phyloP scores from a whole-genome alignment of 805 yeast species.

The Pachysolen tannophilus region DNA sequence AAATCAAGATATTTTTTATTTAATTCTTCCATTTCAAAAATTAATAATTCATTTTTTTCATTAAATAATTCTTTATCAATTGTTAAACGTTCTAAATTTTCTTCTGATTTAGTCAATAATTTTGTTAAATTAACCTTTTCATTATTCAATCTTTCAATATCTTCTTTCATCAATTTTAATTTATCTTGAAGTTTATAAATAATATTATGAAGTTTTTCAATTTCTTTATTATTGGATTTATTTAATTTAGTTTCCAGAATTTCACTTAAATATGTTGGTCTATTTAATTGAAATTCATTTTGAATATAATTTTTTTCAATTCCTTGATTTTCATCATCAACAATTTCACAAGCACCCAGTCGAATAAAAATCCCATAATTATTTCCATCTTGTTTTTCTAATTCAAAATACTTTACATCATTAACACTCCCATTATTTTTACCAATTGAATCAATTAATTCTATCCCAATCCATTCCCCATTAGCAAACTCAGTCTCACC shows the following conservation, averaged over 20 bases:
- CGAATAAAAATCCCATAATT: conserved; percentile 43
- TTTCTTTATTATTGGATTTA: not conserved
- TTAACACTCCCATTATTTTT: conserved; percentile 42
- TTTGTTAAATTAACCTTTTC: conserved; percentile 23
- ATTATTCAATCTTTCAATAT: conserved; percentile 18
- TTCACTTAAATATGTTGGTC: no score
- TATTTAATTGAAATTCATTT: no score
- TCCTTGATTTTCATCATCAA: not conserved
- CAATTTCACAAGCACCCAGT: conserved; percentile 21
- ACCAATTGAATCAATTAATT: conserved; percentile 31
- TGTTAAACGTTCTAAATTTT: conserved; percentile 21
- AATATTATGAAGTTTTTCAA: conserved; percentile 18
- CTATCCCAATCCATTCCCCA: conserved; percentile 51
- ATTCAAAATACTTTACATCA: conserved; percentile 35
- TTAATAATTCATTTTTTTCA: conserved; percentile 25
- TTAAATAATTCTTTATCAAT: conserved; percentile 39
- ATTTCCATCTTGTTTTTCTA: conserved; percentile 22
- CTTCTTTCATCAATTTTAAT: conserved; percentile 24
- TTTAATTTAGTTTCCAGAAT: not conserved
- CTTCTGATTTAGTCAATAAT: conserved; percentile 18
- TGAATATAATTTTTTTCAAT: not conserved
- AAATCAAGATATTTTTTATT: conserved; percentile 24
- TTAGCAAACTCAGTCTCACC: conserved; percentile 53
- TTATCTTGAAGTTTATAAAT: conserved; percentile 39
- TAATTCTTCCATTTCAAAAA: conserved; percentile 19